Conservation (phyloP, 1,284 basidiomycete genomes). For the Laetiporus sulphureus region DNA sequence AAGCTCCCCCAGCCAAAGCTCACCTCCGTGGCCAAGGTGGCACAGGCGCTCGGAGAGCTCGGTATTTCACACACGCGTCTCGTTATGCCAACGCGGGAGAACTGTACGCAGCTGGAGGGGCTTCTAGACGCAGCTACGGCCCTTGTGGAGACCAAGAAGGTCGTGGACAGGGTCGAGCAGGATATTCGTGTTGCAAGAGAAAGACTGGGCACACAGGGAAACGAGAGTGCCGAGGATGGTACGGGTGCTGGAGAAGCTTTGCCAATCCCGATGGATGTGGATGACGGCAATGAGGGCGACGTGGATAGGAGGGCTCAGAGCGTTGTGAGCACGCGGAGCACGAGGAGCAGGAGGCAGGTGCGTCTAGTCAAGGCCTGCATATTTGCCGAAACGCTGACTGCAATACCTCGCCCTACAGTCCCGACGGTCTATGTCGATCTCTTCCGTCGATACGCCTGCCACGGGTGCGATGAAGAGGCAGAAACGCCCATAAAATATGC, state of each 20-base stretch:
- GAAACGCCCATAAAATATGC: too few species aligned
- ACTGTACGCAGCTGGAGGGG: conserved; percentile 65
- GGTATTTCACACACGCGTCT: conserved; percentile 69
- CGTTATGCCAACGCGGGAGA: conserved; percentile 88
- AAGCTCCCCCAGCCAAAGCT: conserved; percentile 77
- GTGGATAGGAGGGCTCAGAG: conserved; percentile 59
- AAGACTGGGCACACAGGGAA: conserved; percentile 53
- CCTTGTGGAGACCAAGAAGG: conserved; percentile 82
- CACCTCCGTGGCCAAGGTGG: conserved; percentile 66
- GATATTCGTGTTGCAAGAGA: conserved; percentile 70
- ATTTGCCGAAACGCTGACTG: neutral
- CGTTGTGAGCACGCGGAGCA: conserved; percentile 54
- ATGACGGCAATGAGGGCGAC: conserved; percentile 30
- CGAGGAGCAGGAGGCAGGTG: conserved; percentile 53
- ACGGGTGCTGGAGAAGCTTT: conserved; percentile 15
- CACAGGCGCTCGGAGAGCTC: conserved; percentile 69
- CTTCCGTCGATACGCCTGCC: conserved; percentile 22
- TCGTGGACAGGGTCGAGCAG: conserved; percentile 80
- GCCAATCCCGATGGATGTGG: conserved; percentile 26
- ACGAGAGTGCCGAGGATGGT: conserved; percentile 32
- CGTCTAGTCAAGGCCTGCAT: conserved; percentile 14
- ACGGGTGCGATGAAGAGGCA: conserved; percentile 18
- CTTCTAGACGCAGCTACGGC: conserved; percentile 66
- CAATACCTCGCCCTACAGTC: conserved; percentile 29
- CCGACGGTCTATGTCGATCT: conserved; percentile 41